Conservation (phyloP, 2,329 filamentous ascomycete species). For the Lecanicillium sp. region DNA sequence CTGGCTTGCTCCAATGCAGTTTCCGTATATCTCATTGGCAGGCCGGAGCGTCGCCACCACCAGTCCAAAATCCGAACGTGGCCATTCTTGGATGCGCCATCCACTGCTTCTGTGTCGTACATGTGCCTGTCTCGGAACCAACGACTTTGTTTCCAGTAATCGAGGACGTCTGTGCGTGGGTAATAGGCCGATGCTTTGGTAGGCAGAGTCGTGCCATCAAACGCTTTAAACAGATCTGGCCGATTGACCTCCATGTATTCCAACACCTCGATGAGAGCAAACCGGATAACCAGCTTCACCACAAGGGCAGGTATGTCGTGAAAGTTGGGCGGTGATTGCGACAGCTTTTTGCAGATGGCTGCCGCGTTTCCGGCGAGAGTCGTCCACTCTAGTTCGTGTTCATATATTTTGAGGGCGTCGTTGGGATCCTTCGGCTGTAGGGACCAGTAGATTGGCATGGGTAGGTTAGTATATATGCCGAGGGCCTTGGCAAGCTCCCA, state of each 20-base stretch:
- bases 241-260: slow-evolving; percentile 56
- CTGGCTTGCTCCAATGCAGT: slow-evolving; percentile 82
- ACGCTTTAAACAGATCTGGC: slow-evolving; percentile 73
- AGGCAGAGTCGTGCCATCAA: slow-evolving; percentile 76
- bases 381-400: slow-evolving; percentile 76
- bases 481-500: slow-evolving; percentile 85
- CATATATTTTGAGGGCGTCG: slow-evolving; percentile 62
- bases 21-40: slow-evolving; percentile 80
- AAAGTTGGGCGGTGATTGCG: slow-evolving; percentile 62
- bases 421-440: slow-evolving; percentile 49
- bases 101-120: slow-evolving; percentile 77
- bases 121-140: slow-evolving; percentile 74
- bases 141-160: slow-evolving; percentile 83
- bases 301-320: slow-evolving; percentile 68
- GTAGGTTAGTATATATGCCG: slow-evolving; percentile 70
- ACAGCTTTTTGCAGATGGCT: slow-evolving; percentile 67
- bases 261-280: slow-evolving; percentile 73
- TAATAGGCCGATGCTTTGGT: slow-evolving; percentile 86
- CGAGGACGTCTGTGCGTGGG: slow-evolving; percentile 73
- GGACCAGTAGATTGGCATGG: slow-evolving; percentile 64
- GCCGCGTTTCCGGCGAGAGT: slow-evolving; percentile 65
- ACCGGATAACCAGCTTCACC: slow-evolving; percentile 86
- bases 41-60: slow-evolving; percentile 75
- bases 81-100: slow-evolving; percentile 79
- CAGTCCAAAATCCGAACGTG: slow-evolving; percentile 82